Percentiles rank a stretch among this genome's conserved stretches.
These are phyloP conservation scores for Sclerotinia spermophila DNA, from an alignment of 2,329 filamentous ascomycete genomes.

Conservation along the genomic window DNA sequence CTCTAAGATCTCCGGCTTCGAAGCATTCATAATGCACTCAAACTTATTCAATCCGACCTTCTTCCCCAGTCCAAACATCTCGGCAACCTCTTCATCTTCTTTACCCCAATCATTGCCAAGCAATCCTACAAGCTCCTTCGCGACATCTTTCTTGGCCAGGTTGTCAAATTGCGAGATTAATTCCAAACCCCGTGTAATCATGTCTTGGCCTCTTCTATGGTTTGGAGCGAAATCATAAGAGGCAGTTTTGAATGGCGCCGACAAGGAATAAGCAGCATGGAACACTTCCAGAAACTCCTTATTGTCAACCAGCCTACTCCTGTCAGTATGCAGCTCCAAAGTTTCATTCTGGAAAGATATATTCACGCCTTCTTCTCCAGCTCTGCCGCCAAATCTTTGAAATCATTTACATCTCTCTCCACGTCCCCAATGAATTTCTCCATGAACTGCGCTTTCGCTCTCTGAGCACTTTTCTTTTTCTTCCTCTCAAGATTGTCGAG, in stretches of 20 bases:
- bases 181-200: slow-evolving; percentile 1
- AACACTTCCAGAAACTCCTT: not conserved
- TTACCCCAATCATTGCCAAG: slow-evolving; percentile 4
- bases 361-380: not conserved
- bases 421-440: not conserved
- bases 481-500: slow-evolving; percentile 10
- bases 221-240: not conserved
- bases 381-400: not conserved
- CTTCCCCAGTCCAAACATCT: slow-evolving; percentile 9
- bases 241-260: not conserved
- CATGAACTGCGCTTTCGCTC: slow-evolving; percentile 2
- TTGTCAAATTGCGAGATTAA: not conserved
- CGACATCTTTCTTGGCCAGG: slow-evolving; percentile 2
- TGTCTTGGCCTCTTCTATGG: not conserved
- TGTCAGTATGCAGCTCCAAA: not conserved
- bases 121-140: not conserved
- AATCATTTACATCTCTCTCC: not conserved
- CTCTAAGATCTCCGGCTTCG: not conserved
- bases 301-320: not conserved
- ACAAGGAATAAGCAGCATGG: not conserved
- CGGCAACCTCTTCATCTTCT: not conserved
- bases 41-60: slow-evolving; percentile 11
- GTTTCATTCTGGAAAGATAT: not conserved
- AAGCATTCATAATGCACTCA: slow-evolving; percentile 13
- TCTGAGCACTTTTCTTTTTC: slow-evolving; percentile 3